These are phyloP conservation scores for Mucor irregularis DNA, from an alignment of 371 early-diverging fungal genomes.

Conservation along the genomic window DNA sequence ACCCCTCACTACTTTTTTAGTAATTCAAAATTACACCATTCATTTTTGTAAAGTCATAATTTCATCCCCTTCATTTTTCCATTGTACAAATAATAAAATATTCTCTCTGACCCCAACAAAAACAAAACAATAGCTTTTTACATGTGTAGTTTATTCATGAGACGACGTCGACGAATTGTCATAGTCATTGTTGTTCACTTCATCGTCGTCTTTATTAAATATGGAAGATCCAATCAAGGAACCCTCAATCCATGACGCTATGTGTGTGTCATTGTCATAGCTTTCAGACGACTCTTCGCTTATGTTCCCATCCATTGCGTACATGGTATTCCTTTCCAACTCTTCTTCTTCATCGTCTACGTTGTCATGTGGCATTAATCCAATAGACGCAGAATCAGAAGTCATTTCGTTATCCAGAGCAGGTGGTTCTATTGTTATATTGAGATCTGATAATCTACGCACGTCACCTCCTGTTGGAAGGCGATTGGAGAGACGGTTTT, in stretches of 20 bases:
- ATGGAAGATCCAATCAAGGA: conserved; percentile 21
- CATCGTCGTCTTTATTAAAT: conserved; percentile 10
- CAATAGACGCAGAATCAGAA: background rate
- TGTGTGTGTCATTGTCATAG: conserved; percentile 22
- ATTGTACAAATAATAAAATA: no score
- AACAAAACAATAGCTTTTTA: no score
- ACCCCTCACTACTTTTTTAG: no score
- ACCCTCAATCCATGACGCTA: conserved; percentile 27
- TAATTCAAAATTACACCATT: no score
- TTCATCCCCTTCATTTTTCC: conserved; percentile 3
- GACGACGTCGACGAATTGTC: background rate
- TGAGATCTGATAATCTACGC: conserved; percentile 45
- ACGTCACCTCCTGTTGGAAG: conserved; percentile 26
- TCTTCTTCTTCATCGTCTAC: conserved; percentile 8
- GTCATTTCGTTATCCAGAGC: conserved; percentile 9
- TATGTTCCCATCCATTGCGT: background rate
- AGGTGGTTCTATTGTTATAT: conserved; percentile 42
- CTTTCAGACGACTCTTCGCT: conserved; percentile 17
- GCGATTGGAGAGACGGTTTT: conserved; percentile 28
- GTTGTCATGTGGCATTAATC: background rate
- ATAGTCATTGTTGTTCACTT: background rate
- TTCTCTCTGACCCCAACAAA: no score
- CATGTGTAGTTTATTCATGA: no score
- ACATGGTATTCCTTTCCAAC: background rate
- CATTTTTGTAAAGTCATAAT: no score